Percentiles rank a stretch among this genome's conserved stretches.
These are phyloP conservation scores for Echria macrotheca DNA, from an alignment of 495 filamentous ascomycete species.

Conservation along the genomic window DNA sequence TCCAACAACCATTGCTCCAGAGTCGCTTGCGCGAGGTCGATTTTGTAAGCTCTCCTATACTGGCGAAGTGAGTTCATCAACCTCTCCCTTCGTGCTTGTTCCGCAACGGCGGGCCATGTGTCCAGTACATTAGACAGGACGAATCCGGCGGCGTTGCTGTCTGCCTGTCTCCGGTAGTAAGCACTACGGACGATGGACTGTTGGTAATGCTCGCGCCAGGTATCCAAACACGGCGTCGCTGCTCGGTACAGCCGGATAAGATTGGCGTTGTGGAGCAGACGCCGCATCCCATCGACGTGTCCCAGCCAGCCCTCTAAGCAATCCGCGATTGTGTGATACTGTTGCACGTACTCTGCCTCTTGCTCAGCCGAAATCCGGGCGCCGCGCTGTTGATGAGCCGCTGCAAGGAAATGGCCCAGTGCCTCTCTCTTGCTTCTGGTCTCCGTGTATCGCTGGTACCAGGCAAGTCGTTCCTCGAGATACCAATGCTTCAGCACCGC, in stretches of 20 bases:
- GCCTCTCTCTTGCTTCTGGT: constrained; percentile 10
- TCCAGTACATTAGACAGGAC: constrained; percentile 19
- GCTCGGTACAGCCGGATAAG: constrained; percentile 25
- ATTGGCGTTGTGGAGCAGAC: constrained; percentile 21
- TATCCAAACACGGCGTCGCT: constrained; percentile 19
- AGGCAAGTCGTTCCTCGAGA: constrained; percentile 20
- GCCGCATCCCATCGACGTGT: constrained; percentile 12
- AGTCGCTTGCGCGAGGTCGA: constrained; percentile 19
- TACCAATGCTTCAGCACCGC: constrained; percentile 19
- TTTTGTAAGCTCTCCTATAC: constrained; percentile 27
- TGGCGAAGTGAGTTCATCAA: constrained; percentile 21
- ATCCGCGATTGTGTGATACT: constrained; percentile 15
- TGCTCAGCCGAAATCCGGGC: constrained; percentile 4
- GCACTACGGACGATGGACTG: constrained; percentile 2
- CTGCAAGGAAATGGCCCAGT: constrained; percentile 5
- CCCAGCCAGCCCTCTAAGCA: constrained; percentile 20
- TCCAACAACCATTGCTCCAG: constrained; percentile 22
- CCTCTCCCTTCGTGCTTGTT: constrained; percentile 16
- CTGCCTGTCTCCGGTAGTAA: constrained; percentile 12
- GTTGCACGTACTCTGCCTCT: constrained; percentile 15
- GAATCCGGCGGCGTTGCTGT: constrained; percentile 4
- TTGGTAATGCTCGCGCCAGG: constrained; percentile 19
- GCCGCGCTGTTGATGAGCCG: neutral
- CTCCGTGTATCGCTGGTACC: constrained; percentile 18
- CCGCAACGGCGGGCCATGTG: constrained; percentile 22